Conservation (phyloP, 1,284 basidiomycete genomes). For the Puccinia sorghi region DNA sequence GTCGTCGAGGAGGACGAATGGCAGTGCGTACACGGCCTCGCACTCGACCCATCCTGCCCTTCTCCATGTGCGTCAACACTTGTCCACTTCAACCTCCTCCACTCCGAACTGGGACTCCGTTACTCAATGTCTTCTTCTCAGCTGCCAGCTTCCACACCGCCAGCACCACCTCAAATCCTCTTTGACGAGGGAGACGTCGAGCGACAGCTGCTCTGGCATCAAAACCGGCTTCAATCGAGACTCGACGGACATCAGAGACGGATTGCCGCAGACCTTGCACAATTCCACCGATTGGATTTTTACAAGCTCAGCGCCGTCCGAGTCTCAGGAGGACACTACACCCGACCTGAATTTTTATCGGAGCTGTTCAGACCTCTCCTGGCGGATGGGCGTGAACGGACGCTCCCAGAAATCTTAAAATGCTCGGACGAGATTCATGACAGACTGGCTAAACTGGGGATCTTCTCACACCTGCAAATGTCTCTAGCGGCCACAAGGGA, state of each 20-base stretch:
- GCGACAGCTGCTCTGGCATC: conserved; percentile 44
- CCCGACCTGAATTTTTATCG: conserved; percentile 75
- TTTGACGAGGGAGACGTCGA: conserved; percentile 49
- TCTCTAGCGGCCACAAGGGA: conserved; percentile 71
- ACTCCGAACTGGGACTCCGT: too few species aligned
- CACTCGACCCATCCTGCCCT: too few species aligned
- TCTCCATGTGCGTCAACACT: too few species aligned
- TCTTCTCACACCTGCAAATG: conserved; percentile 73
- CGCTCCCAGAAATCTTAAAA: conserved; percentile 68
- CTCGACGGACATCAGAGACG: conserved; percentile 42
- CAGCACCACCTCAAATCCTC: conserved; percentile 23
- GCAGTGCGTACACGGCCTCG: too few species aligned
- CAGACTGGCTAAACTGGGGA: conserved; percentile 69
- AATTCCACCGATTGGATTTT: conserved; percentile 38
- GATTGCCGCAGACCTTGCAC: conserved; percentile 3
- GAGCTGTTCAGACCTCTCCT: conserved; percentile 73
- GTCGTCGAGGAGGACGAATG: not conserved
- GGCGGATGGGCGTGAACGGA: conserved; percentile 55
- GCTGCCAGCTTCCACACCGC: not conserved
- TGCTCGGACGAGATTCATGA: conserved; percentile 69
- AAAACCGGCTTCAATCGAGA: conserved; percentile 18
- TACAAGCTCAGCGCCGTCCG: conserved; percentile 69
- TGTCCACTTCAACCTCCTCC: too few species aligned
- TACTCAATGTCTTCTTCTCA: conserved; percentile 11
- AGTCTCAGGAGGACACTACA: conserved; percentile 72